Percentiles rank a stretch among this genome's conserved stretches.
Evolutionary conservation across 257 asterid species (phyloP).

Genomic region (Forsythia viridissima): DNA sequence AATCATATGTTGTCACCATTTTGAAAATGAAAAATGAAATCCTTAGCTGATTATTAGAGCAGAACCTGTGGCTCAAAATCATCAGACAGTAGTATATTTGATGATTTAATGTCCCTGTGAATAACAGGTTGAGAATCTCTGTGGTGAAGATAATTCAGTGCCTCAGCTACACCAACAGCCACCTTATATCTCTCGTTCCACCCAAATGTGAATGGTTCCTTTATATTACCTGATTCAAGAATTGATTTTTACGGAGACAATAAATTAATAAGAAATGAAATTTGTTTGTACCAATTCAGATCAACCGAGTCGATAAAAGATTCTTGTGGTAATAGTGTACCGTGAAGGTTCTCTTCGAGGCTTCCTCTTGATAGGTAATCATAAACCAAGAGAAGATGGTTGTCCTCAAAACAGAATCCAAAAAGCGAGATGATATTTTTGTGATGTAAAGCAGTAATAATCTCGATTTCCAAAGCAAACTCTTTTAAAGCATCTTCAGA

Average conservation of each 20-base stretch:
- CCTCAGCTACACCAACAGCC: constrained; percentile 94
- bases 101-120: constrained; percentile 94
- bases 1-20: not conserved
- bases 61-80: constrained; percentile 95
- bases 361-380: constrained; percentile 92
- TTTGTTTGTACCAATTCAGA: not conserved
- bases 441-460: constrained; percentile 78
- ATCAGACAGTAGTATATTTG: constrained; percentile 77
- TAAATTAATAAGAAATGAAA: not conserved
- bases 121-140: constrained; percentile 72
- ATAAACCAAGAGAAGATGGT: constrained; percentile 75
- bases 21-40: constrained; percentile 3
- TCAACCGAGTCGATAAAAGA: not conserved
- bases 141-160: constrained; percentile 83
- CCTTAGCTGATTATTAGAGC: constrained; percentile 1
- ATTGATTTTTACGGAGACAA: not conserved
- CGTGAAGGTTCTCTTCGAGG: constrained; percentile 96
- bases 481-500: constrained; percentile 72
- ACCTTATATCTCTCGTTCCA: constrained; percentile 83
- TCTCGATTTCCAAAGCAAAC: constrained; percentile 85
- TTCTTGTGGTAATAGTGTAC: constrained; percentile 36
- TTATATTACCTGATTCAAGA: constrained; percentile 53
- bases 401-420: constrained; percentile 90
- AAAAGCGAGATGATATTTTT: constrained; percentile 83
- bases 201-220: constrained; percentile 47